These are phyloP conservation scores for Rhizoclosmatium globosum DNA, from an alignment of 192 early-diverging fungal species.

Conservation along the genomic window DNA sequence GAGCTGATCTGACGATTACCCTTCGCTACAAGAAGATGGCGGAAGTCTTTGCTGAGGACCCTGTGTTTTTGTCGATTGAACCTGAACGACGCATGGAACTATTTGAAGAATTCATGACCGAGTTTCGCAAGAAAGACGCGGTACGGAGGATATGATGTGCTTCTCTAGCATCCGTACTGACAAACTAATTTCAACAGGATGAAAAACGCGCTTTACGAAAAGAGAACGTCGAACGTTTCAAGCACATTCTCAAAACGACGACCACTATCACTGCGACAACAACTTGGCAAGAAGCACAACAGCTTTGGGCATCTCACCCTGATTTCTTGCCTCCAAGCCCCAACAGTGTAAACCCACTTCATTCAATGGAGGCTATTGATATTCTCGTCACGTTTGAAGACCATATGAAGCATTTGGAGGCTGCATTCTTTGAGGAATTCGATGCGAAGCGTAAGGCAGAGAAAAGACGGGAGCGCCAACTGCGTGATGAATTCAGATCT, in stretches of 20 bases:
- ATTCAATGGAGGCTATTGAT: slow-evolving; percentile 82
- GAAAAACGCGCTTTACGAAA: slow-evolving; percentile 64
- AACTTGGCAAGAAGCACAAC: slow-evolving; percentile 64
- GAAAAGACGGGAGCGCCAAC: slow-evolving; percentile 72
- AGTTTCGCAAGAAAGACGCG: slow-evolving; percentile 71
- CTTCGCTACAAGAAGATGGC: slow-evolving; percentile 48
- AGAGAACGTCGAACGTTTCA: slow-evolving; percentile 69
- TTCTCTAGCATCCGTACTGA: slow-evolving; percentile 4
- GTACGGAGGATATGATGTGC: slow-evolving; percentile 29
- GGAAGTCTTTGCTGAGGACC: slow-evolving; percentile 67
- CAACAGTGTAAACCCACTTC: slow-evolving; percentile 49
- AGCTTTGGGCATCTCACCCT: slow-evolving; percentile 56
- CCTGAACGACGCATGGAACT: slow-evolving; percentile 68
- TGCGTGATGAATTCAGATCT: slow-evolving; percentile 65
- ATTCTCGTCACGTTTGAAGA: slow-evolving; percentile 84
- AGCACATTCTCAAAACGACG: slow-evolving; percentile 61
- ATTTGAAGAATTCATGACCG: slow-evolving; percentile 79
- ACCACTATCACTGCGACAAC: slow-evolving; percentile 65
- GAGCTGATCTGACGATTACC: slow-evolving; percentile 6
- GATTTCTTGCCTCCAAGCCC: slow-evolving; percentile 49
- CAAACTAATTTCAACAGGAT: slow-evolving; percentile 49
- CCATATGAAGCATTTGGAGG: slow-evolving; percentile 73
- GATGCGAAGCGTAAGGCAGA: slow-evolving; percentile 44
- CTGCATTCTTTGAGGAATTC: slow-evolving; percentile 58
- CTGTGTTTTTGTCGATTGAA: slow-evolving; percentile 68